Evolutionary conservation across 176 grass and related monocot species (phyloP), one percentile per base, ranked within the genome.

Genomic region (Triticum urartu): DNA sequence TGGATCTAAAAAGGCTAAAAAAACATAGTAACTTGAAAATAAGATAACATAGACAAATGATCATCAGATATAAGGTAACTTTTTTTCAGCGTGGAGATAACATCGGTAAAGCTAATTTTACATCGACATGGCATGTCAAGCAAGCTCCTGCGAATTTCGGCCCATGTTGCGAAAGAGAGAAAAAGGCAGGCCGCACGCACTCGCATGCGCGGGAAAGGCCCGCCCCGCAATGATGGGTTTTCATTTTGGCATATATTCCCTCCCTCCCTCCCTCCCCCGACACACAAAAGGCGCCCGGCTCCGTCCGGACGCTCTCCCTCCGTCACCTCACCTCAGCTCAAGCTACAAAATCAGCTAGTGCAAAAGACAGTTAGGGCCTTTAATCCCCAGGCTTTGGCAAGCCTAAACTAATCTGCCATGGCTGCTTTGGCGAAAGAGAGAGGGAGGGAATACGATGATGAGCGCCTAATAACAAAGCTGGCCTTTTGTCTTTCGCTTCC

Each of bases 191-290:
- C 13, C 11, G 85, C 89, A 78, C 88, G 88, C 72, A 84, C 9
- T 85, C 77, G 81, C 85, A 79, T 42, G 85, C 67, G 63, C 64
- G 81, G 59, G 78, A 85, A 88, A 91, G 86, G 82, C 63, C 89
- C 81, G 89, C 52, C 77, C 25, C 62, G 86, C 50, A 88, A 88
- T 85, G 89, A 91, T 91, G 81, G 82, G 38, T 80, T 58, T 67
- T 81, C 68, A 50, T 91, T 88, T 85, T 75, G 69, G 89, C 89
- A 91, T 85, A 88, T 91, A 91, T 91, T 91, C 88, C 78, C 39
- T 88, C 88, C 85, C 88, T 26, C 26, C 26, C 39, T 33, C 52
- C 25, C 43, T 30, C 28, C 1, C 35, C 34, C 47, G 48, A 17
- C 52, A 21, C 50, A 9, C 86, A 81, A 91, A 88, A 91, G 86